Conservation (phyloP, 208 protist species). For the Leishmania tropica region DNA sequence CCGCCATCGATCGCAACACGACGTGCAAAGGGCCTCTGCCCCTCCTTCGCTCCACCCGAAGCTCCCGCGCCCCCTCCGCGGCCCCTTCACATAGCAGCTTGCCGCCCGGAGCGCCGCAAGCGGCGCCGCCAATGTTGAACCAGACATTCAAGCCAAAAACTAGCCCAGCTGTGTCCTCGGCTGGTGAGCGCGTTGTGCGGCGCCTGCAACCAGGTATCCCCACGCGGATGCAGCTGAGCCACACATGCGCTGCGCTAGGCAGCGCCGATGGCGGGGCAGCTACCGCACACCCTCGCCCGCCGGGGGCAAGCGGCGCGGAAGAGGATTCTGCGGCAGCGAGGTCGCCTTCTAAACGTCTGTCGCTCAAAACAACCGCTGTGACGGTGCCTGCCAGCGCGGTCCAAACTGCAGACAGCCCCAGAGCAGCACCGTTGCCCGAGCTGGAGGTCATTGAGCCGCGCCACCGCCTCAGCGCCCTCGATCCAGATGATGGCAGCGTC, state of each 20-base stretch:
- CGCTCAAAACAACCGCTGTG: neutral
- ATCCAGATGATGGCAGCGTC: neutral
- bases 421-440: neutral
- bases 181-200: neutral
- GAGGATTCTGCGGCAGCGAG: neutral
- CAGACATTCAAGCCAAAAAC: neutral
- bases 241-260: slow-evolving; percentile 1
- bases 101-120: neutral
- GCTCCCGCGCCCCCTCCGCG: neutral
- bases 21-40: neutral
- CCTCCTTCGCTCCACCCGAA: too few species aligned
- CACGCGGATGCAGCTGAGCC: slow-evolving; percentile 1
- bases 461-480: neutral
- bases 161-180: neutral
- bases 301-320: neutral
- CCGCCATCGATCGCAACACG: neutral
- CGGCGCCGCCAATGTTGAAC: neutral
- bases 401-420: neutral
- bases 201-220: neutral
- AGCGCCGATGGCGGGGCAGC: neutral
- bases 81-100: neutral
- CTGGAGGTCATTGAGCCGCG: neutral
- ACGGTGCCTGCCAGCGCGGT: neutral
- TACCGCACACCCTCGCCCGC: neutral
- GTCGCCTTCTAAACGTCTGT: neutral